Percentiles rank a stretch among this genome's conserved stretches.
Evolutionary conservation across 2,329 filamentous ascomycete genomes (phyloP).

Genomic region (Magnaporthiopsis rhizophila): DNA sequence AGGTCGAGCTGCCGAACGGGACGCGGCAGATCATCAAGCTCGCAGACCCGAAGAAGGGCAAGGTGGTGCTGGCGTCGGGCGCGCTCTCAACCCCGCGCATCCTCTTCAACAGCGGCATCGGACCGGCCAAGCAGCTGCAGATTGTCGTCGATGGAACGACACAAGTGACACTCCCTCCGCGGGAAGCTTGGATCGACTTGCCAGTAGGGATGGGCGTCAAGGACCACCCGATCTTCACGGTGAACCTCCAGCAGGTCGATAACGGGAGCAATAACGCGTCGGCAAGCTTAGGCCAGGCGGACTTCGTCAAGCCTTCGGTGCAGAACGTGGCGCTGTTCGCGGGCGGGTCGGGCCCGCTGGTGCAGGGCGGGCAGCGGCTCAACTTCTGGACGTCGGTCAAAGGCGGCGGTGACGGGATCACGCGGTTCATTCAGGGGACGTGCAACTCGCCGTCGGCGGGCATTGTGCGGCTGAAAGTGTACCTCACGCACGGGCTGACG

Average conservation of each 20-base stretch:
- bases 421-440: constrained; percentile 35
- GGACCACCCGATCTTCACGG: constrained; percentile 18
- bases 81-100: constrained; percentile 16
- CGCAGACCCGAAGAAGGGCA: constrained; percentile 12
- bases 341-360: constrained; percentile 29
- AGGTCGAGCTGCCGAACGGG: constrained; percentile 13
- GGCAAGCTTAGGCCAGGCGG: constrained; percentile 13
- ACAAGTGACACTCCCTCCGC: constrained; percentile 15
- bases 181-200: constrained; percentile 19
- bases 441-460: constrained; percentile 33
- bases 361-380: constrained; percentile 37
- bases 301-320: constrained; percentile 21
- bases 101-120: constrained; percentile 14
- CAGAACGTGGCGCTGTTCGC: constrained; percentile 26
- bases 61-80: constrained; percentile 17
- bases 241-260: constrained; percentile 15
- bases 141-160: constrained; percentile 12
- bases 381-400: constrained; percentile 38
- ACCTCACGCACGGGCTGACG: constrained; percentile 41
- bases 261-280: constrained; percentile 12
- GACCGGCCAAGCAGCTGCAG: constrained; percentile 14
- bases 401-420: constrained; percentile 27
- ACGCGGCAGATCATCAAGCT: constrained; percentile 16
- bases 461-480: constrained; percentile 37
- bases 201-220: constrained; percentile 16